phyloP scores from a whole-genome alignment of 768 basidiomycete genomes.

The Strobilomyces echinocephalus region DNA sequence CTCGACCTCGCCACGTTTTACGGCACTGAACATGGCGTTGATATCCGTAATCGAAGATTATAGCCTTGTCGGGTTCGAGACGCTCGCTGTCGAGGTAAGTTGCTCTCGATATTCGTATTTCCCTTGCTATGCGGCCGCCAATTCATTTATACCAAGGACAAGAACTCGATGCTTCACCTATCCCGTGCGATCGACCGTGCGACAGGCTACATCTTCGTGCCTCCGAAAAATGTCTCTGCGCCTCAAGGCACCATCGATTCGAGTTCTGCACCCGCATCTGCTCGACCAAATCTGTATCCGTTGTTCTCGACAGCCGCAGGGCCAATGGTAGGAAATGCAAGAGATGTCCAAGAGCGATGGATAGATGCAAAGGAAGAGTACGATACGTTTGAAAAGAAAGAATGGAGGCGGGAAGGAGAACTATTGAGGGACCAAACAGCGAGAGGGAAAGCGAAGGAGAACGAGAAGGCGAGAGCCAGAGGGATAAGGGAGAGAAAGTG shows the following conservation, averaged over 20 bases:
- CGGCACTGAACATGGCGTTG: slow-evolving; percentile 81
- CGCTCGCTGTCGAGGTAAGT: slow-evolving; percentile 87
- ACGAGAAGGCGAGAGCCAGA: slow-evolving; percentile 3
- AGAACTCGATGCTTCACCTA: slow-evolving; percentile 89
- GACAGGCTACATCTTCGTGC: slow-evolving; percentile 87
- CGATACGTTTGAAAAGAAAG: slow-evolving; percentile 72
- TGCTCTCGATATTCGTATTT: background rate
- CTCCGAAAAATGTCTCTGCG: slow-evolving; percentile 36
- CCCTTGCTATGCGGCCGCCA: background rate
- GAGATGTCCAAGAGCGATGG: slow-evolving; percentile 92
- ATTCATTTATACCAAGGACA: slow-evolving; percentile 55
- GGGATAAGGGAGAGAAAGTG: slow-evolving; percentile 29
- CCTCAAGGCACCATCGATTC: slow-evolving; percentile 31
- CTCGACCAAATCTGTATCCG: slow-evolving; percentile 59
- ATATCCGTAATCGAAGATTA: slow-evolving; percentile 93
- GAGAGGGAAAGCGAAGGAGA: slow-evolving; percentile 10
- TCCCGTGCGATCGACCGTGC: slow-evolving; percentile 83
- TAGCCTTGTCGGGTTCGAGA: slow-evolving; percentile 91
- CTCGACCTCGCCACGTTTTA: slow-evolving; percentile 61
- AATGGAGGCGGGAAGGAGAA: slow-evolving; percentile 77
- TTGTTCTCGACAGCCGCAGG: slow-evolving; percentile 67
- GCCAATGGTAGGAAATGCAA: slow-evolving; percentile 47
- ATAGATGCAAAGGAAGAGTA: slow-evolving; percentile 78
- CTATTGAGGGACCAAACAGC: slow-evolving; percentile 21
- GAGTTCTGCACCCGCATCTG: slow-evolving; percentile 32